Evolutionary conservation across 1,139 yeast genomes (phyloP).

Genomic region (Pneumocystis jirovecii): DNA sequence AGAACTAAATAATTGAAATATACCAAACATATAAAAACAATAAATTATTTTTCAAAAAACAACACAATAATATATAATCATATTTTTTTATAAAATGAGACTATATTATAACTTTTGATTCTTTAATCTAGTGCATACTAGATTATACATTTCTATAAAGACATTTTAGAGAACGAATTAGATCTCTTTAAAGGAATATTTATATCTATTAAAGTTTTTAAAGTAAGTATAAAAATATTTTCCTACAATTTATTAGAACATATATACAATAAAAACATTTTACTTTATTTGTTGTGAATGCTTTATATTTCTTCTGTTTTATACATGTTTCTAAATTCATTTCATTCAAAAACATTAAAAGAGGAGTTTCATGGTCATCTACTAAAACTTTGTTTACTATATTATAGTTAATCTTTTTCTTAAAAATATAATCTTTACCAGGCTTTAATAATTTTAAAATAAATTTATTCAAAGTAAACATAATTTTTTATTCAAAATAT

Average conservation of each 20-base stretch:
- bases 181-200: neutral
- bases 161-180: neutral
- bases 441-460: neutral
- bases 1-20: neutral
- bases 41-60: neutral
- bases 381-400: neutral
- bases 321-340: neutral
- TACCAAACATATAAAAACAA: neutral
- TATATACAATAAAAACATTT: neutral
- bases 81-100: neutral
- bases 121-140: neutral
- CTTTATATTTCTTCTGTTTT: neutral
- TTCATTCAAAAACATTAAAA: neutral
- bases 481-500: neutral
- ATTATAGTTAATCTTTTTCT: neutral
- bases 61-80: neutral
- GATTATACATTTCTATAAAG: neutral
- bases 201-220: neutral
- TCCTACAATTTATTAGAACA: neutral
- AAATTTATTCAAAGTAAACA: neutral
- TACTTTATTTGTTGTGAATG: neutral
- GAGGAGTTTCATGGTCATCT: neutral
- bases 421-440: neutral
- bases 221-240: neutral
- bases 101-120: neutral